A percentile compares a stretch with the other conserved stretches of the same genome.
Evolutionary conservation across 1,284 basidiomycete species (phyloP).

Genomic region (Coniferiporia weirii): DNA sequence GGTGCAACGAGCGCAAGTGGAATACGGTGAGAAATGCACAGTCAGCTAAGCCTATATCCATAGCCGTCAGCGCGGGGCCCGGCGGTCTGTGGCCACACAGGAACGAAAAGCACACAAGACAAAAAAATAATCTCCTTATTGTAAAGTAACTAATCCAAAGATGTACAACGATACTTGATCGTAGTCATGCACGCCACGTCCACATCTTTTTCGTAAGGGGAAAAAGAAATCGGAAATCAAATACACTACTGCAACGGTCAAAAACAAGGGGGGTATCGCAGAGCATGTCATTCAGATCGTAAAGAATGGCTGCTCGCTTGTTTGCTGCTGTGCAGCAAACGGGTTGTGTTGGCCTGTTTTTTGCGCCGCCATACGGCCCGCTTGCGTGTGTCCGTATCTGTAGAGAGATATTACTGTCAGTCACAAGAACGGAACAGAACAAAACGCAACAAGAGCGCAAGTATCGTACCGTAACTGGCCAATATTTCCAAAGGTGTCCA

Average conservation of each 20-base stretch:
- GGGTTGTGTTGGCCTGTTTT: constrained; percentile 75
- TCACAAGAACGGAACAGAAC: constrained; percentile 7
- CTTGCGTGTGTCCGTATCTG: constrained; percentile 65
- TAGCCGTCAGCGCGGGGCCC: not conserved
- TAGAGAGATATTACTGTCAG: constrained; percentile 6
- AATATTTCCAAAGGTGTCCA: constrained; percentile 91
- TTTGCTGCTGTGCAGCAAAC: constrained; percentile 61
- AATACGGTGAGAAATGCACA: constrained; percentile 3
- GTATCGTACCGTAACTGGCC: constrained; percentile 63
- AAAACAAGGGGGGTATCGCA: not conserved
- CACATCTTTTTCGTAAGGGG: constrained; percentile 1
- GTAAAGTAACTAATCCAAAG: constrained; percentile 1
- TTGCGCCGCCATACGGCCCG: constrained; percentile 53
- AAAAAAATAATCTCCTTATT: constrained; percentile 1
- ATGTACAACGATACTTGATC: constrained; percentile 3
- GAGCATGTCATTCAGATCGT: constrained; percentile 44
- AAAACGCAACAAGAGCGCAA: not conserved
- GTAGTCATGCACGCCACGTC: not conserved
- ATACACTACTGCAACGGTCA: not conserved
- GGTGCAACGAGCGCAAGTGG: not conserved
- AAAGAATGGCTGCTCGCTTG: constrained; percentile 80
- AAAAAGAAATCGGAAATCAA: not conserved
- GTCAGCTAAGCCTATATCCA: not conserved
- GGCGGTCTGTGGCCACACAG: not conserved
- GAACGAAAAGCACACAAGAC: not conserved